phyloP scores from a whole-genome alignment of 352 stramenopile species.

The Globisporangium paroecandrum region DNA sequence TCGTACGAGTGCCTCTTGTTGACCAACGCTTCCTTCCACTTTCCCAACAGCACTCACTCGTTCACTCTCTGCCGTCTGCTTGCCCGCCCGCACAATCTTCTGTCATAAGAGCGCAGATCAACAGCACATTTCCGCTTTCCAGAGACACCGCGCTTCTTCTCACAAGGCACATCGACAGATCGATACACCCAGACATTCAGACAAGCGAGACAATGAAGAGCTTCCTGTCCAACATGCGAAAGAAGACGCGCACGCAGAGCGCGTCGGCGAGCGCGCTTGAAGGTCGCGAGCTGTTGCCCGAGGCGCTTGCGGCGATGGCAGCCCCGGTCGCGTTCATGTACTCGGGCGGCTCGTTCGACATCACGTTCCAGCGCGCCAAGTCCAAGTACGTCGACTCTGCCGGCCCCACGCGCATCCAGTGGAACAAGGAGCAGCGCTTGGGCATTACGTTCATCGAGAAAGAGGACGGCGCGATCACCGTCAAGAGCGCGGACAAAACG shows the following conservation, averaged over 20 bases:
- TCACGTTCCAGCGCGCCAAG: slow-evolving; percentile 42
- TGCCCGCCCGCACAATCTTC: not conserved
- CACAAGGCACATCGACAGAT: slow-evolving; percentile 3
- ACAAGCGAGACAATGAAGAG: slow-evolving; percentile 7
- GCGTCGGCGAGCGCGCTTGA: not conserved
- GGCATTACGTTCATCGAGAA: slow-evolving; percentile 49
- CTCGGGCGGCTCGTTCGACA: slow-evolving; percentile 29
- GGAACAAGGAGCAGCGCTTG: slow-evolving; percentile 41
- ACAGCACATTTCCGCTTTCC: not conserved
- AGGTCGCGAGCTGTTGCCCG: not conserved
- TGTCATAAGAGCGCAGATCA: not conserved
- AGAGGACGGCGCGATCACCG: slow-evolving; percentile 30
- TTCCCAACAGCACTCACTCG: not conserved
- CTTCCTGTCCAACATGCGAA: slow-evolving; percentile 26
- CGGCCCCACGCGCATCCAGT: slow-evolving; percentile 32
- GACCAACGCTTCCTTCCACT: not conserved
- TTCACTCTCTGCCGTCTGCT: not conserved
- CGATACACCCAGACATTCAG: not conserved
- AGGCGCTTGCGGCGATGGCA: not conserved
- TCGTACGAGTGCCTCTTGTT: not conserved
- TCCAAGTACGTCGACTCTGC: slow-evolving; percentile 29
- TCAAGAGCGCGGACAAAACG: slow-evolving; percentile 35
- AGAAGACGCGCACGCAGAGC: slow-evolving; percentile 22
- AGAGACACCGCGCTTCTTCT: not conserved
- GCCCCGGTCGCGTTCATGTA: slow-evolving; percentile 24